Evolutionary conservation across 208 protist species (phyloP), one percentile per base, ranked within the genome.

Genomic region (Angomonas deanei): DNA sequence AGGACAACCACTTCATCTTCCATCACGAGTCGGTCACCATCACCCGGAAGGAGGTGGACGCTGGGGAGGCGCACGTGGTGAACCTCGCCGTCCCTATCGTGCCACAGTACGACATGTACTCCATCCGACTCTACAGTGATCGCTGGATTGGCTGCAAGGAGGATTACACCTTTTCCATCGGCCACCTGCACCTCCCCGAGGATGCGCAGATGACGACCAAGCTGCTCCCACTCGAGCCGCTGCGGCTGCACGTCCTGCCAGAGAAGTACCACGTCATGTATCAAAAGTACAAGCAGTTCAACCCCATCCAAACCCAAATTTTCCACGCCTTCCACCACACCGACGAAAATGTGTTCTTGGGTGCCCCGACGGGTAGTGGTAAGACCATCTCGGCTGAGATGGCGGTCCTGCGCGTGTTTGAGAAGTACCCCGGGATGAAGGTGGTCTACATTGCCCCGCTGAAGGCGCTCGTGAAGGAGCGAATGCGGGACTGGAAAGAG

Each of bases 381-480:
- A 99, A 99, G 82, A 99, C 99, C 0, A 80, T 99, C 39, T 88
- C 91, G 15, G 98, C 98, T 10, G 99, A 99, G 78, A 80, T 99
- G 64, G 97, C 97, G 33, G 96, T 99, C 46, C 88, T 99, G n/a
- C 85, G 98, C 42, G 73, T 98, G 0, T 94, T 94, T 63, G 88
- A 92, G 66, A 70, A 89, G 71, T 82, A 84, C 36, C 88, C 94
- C 4, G 88, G 83, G 17, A 82, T 80, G 59, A 98, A 99, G 81
- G 84, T 96, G 21, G 96, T 99, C 15, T 99, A 99, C 82, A 99
- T 99, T 62, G 98, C 97, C 13, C 99, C 99, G 23, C 80, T 99
- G 26, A 99, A 99, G 80, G 98, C 99, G 0, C 88, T 99, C 15
- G 98, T 99, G 46, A 94, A 97, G 68, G 99, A 99, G 90, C 86